Evolutionary conservation across 1,284 basidiomycete species (phyloP).

Genomic region (Wallemia hederae): DNA sequence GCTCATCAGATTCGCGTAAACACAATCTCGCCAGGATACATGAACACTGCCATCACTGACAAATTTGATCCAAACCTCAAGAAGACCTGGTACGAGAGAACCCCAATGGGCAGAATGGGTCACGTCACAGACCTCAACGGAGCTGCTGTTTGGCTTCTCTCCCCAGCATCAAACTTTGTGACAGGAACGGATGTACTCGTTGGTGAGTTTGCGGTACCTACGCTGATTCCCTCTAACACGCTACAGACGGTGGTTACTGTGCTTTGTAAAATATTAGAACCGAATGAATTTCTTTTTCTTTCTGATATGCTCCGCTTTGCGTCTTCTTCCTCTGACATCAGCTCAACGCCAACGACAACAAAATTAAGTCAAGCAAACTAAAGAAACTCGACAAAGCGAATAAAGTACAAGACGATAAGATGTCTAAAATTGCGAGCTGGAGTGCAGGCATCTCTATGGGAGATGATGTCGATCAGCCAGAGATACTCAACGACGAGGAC

Average conservation of each 20-base stretch:
- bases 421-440: background rate
- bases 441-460: background rate
- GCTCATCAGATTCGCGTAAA: conserved; percentile 34
- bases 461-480: background rate
- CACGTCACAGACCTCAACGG: background rate
- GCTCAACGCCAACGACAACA: background rate
- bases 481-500: background rate
- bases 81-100: background rate
- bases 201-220: background rate
- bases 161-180: background rate
- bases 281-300: background rate
- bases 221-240: background rate
- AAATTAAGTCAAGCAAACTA: background rate
- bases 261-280: background rate
- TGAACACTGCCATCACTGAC: conserved; percentile 11
- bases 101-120: background rate
- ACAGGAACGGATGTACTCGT: background rate
- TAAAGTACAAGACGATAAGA: background rate
- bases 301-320: background rate
- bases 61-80: background rate
- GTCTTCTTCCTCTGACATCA: background rate
- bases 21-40: conserved; percentile 29
- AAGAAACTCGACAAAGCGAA: background rate
- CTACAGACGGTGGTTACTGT: background rate
- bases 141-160: background rate